Base-by-base conservation (phyloP, 148 eudicot genomes). In the Beta vulgaris region DNA sequence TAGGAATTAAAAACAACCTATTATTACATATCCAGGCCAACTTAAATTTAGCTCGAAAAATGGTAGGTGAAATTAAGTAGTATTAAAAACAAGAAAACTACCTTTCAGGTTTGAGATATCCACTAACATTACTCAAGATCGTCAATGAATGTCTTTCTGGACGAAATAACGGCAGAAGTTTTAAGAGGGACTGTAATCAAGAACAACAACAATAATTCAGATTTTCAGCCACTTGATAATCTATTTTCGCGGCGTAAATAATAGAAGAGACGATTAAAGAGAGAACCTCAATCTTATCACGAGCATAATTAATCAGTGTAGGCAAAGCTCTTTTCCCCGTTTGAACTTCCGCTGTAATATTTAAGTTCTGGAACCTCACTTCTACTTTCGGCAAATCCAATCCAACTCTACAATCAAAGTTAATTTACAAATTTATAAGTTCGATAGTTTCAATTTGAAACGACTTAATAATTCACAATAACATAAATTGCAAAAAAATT, bases 251-350 rank as follows among this genome's bases (percentile, higher is more conserved):
- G 15, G 19, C 6, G 19, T 48, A 48, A 15, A 14, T 48, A 13
- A 48, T 48, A 2, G 48, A 25, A 37, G 10, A 4, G 51, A 40
- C 13, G 29, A 6, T 12, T 26, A 59, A 18, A 25, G 71, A 23
- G 72, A n/a, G 3, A 51, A 93, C 98, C 95, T 94, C 98, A 21
- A 90, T 57, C 37, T 79, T 76, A 69, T 94, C 89, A 57, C 91
- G 88, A 74, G 83, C 54, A 73, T 75, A 90, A 64, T 94, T 94
- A 3, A 86, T 34, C 26, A 94, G 68, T 43, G 98, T 90, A 44
- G 98, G 98, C 85, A 94, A 81, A 54, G 98, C 98, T 88, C 98
- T 88, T 19, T 85, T 85, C 21, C 98, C 98, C 0, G 85, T 79
- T 70, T 85, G 82, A 39, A 91, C 98, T 48, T 87, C 77, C 2